Evolutionary conservation across 2,329 filamentous ascomycete genomes (phyloP).

Genomic region (Calonectria leucothoes): DNA sequence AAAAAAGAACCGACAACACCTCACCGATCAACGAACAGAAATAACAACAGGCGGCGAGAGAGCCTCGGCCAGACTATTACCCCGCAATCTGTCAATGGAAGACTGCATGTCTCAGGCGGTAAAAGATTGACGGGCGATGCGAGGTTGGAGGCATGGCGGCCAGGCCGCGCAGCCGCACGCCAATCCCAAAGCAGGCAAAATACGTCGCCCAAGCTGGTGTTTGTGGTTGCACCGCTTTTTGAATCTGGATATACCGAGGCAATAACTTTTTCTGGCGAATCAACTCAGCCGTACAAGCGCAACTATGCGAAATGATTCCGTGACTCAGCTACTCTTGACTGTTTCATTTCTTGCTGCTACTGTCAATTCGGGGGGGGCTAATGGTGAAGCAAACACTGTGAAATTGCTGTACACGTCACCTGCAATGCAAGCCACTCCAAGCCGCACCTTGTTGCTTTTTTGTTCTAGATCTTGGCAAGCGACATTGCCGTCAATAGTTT

Average conservation of each 20-base stretch:
- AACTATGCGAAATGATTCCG: not conserved
- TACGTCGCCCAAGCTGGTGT: not conserved
- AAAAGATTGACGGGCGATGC: not conserved
- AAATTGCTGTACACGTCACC: not conserved
- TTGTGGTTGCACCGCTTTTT: not conserved
- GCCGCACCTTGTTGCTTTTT: not conserved
- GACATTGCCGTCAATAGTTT: not conserved
- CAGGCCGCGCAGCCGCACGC: not conserved
- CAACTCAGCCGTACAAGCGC: too few relatives aligned
- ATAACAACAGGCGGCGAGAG: not conserved
- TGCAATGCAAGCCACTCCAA: not conserved
- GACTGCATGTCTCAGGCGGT: not conserved
- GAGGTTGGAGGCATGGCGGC: not conserved
- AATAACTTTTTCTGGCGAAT: not conserved
- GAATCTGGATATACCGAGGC: slow-evolving; percentile 2
- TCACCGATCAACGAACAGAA: not conserved
- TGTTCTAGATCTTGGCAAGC: not conserved
- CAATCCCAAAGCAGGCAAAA: slow-evolving; percentile 1
- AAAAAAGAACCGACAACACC: not conserved
- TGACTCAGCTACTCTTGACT: not conserved
- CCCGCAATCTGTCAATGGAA: not conserved
- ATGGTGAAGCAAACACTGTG: not conserved
- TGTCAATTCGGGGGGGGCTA: not conserved
- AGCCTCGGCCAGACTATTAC: slow-evolving; percentile 10
- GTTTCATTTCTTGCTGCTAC: not conserved